Percentiles rank a stretch among this genome's conserved stretches.
Evolutionary conservation across 352 stramenopile species (phyloP).

Genomic region (Thraustotheca clavata): DNA sequence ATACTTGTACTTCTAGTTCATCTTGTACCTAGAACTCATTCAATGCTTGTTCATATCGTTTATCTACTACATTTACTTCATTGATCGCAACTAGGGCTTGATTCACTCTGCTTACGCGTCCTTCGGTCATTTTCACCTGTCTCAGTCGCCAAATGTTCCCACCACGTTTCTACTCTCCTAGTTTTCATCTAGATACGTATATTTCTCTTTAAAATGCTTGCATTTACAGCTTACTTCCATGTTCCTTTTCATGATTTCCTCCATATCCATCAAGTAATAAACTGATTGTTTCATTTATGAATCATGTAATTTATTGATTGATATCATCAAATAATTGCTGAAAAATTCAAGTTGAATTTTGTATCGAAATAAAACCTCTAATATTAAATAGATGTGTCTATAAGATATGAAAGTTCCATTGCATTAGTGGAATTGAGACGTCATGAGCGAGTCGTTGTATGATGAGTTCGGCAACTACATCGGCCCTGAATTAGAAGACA

Average conservation of each 20-base stretch:
- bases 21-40: not conserved
- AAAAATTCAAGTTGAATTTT: not conserved
- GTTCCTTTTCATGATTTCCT: too few species aligned
- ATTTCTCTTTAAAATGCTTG: too few species aligned
- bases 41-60: not conserved
- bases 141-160: too few species aligned
- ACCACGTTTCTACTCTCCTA: too few species aligned
- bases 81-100: slow-evolving; percentile 9
- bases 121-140: too few species aligned
- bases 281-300: too few species aligned
- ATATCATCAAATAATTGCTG: not conserved
- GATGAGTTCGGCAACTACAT: slow-evolving; percentile 99
- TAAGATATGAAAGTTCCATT: not conserved
- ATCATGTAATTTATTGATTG: too few species aligned
- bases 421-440: slow-evolving; percentile 1
- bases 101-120: slow-evolving; percentile 17
- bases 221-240: too few species aligned
- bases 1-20: slow-evolving; percentile 32
- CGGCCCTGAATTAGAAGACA: slow-evolving; percentile 88
- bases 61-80: not conserved
- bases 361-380: not conserved
- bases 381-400: not conserved
- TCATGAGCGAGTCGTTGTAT: slow-evolving; percentile 95
- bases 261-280: not conserved
- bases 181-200: too few species aligned